Evolutionary conservation across 805 yeast genomes (phyloP), one percentile per base, ranked within the genome.

Genomic region (Candida hungchunana): DNA sequence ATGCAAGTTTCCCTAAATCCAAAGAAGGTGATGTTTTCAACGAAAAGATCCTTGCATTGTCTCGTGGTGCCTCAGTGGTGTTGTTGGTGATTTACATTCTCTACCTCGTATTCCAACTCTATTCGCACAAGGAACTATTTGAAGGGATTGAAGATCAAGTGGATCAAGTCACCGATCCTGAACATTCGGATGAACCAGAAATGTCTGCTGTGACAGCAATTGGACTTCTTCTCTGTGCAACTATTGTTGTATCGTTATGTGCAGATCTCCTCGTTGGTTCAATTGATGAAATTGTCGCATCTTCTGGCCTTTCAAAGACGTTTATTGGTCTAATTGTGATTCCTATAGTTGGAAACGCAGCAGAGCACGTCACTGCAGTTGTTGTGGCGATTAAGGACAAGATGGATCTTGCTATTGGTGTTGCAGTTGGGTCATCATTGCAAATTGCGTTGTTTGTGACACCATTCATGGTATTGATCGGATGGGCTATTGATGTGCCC

Each of bases 331-430:
- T 93, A 48, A 82, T 93, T 49, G 77, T 93, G 30, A 82, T 93
- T 44, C 98, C 98, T 26, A 90, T 93, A 44, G 97, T 93, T 18
- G 98, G 97, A 38, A 93, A 93, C 54, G 98, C 98, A 3, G 97
- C 97, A 10, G 98, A 93, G 62, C 98, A 93, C 61, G 97, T 87
- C 34, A 93, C 98, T 14, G 96, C 97, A 4, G 82, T 93, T 24
- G 74, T 87, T 43, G 97, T 93, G 32, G 97, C 98, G 16, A 77
- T 79, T 73, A 88, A 88, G 64, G 86, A 93, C 62, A 93, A 93
- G 64, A 93, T 93, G 96, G 97, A 93, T 59, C 73, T 93, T 41
- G 97, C 98, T 11, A 75, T 93, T 48, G 95, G 96, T 40, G 97
- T 93, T 31, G 97, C 98, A 3, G 80, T 93, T 42, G 98, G 98